Percentiles rank a stretch among this genome's conserved stretches.
phyloP scores from a whole-genome alignment of 345 rosid species.

The Pelargonium nanum region DNA sequence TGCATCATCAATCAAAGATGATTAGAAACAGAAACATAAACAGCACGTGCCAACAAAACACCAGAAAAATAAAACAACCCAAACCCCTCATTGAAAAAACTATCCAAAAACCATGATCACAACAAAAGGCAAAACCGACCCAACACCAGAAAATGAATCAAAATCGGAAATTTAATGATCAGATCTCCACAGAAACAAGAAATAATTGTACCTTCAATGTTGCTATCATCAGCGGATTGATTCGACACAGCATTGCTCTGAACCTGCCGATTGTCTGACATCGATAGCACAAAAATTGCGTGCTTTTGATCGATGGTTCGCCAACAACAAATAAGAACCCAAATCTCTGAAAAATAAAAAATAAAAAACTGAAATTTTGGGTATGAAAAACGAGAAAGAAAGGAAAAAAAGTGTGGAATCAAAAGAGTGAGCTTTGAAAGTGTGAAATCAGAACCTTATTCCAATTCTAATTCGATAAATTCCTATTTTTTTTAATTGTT shows the following conservation, averaged over 20 bases:
- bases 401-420: not conserved
- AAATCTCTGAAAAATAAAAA: not conserved
- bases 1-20: conserved; percentile 2
- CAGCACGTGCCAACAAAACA: not conserved
- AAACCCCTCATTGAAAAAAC: not conserved
- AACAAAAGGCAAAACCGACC: not conserved
- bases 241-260: conserved; percentile 49
- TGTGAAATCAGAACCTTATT: not conserved
- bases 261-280: conserved; percentile 57
- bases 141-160: not conserved
- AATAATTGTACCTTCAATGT: conserved; percentile 40
- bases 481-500: not conserved
- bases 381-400: not conserved
- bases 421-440: not conserved
- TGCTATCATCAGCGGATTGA: conserved; percentile 39
- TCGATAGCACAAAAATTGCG: conserved; percentile 23
- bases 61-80: not conserved
- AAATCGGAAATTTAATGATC: not conserved
- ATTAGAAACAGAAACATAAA: not conserved
- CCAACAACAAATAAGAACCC: not conserved
- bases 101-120: not conserved
- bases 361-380: not conserved
- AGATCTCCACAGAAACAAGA: conserved; percentile 16
- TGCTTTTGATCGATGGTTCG: conserved; percentile 9
- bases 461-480: not conserved